Evolutionary conservation across 75 land plant species (phyloP).

Genomic region (Picea glauca): DNA sequence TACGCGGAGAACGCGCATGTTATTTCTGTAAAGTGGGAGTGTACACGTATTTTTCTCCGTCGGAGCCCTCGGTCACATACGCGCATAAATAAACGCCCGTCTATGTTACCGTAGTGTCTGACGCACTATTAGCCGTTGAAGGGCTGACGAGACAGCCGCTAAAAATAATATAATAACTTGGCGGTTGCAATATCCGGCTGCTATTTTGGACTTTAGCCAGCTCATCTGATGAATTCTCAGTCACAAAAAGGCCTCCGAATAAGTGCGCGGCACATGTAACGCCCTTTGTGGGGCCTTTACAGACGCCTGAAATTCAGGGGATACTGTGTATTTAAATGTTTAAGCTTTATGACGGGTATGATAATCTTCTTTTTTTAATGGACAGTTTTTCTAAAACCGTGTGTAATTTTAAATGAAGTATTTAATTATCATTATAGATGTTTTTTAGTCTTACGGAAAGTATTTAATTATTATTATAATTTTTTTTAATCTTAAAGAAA

Average conservation of each 20-base stretch:
- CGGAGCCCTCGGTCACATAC: background rate
- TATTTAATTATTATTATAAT: too few relatives aligned
- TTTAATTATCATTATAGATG: too few relatives aligned
- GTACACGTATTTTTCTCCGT: too few relatives aligned
- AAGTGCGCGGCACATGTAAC: conserved; percentile 4
- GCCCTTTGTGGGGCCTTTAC: background rate
- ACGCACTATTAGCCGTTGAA: background rate
- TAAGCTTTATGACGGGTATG: too few relatives aligned
- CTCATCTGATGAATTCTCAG: background rate
- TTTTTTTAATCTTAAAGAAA: too few relatives aligned
- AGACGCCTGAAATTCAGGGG: too few relatives aligned
- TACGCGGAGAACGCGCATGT: background rate
- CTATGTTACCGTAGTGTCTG: background rate
- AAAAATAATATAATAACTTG: background rate
- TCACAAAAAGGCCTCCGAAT: background rate
- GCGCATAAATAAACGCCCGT: background rate
- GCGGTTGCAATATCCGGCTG: background rate
- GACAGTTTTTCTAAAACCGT: too few relatives aligned
- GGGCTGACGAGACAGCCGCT: background rate
- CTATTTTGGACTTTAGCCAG: background rate
- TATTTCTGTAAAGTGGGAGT: background rate
- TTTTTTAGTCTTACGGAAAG: too few relatives aligned
- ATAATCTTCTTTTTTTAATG: too few relatives aligned
- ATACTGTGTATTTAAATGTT: too few relatives aligned
- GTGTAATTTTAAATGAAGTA: too few relatives aligned